Base-by-base conservation (phyloP, 2,329 filamentous ascomycete genomes). In the Monilinia aucupariae region DNA sequence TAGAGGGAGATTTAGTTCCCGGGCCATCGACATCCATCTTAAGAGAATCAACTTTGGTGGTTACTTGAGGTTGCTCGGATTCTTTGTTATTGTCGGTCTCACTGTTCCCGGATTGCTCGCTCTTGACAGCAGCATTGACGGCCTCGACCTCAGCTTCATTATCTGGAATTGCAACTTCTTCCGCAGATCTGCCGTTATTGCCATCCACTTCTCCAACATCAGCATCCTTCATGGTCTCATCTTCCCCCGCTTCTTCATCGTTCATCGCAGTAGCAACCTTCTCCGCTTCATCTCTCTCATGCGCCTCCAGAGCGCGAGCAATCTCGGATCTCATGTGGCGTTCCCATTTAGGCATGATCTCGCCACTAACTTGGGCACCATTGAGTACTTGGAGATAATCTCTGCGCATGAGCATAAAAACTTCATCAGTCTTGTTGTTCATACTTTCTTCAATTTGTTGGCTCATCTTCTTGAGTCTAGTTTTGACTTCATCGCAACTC, bases 401-500 rank as follows among this genome's bases (percentile, higher is more conserved):
- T 34, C 74, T 67, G 34, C 68, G 67, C 63, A 75, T 72, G 17
- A 59, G 49, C 4, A 69, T 47, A 55, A 72, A 75, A 1, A 75
- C 68, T 27, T 70, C 70, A 45, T 75, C 73, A 1, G 69, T 64
- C 34, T 71, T 70, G 15, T 71, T 66, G 6, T 66, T 53, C 67
- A 75, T 70, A 2, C 37, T 54, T 20, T 66, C 55, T 59, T 73
- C 69, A 12, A 73, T 68, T 9, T 61, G 32, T 12, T 62, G 58
- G 48, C 66, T 68, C 73, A 84, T 78, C 1, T 60, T 45, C 0
- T 74, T 65, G 1, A 86, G 73, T 13, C 73, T 72, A 0, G 64
- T 56, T 53, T 74, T 74, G 10, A 83, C 79, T 4, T 73, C 72
- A 1, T 76, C 63, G 0, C 76, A 76, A 0, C 80, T 79, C 5